Conservation (phyloP, 2,329 filamentous ascomycete species). For the Alternaria consortialis region DNA sequence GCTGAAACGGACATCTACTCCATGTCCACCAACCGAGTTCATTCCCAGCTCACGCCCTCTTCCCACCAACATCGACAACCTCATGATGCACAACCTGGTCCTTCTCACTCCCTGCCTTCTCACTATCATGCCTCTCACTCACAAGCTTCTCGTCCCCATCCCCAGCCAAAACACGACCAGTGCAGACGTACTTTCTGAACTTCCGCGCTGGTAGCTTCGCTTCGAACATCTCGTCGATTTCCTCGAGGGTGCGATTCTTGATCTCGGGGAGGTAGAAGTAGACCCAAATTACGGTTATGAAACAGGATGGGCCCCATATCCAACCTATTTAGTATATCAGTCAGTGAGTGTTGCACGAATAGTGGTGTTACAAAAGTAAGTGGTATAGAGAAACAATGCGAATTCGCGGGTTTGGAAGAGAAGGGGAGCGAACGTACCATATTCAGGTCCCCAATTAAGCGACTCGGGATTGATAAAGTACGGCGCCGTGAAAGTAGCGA, state of each 20-base stretch:
- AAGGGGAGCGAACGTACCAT: constrained; percentile 39
- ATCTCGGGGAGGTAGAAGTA: constrained; percentile 47
- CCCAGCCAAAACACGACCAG: constrained; percentile 26
- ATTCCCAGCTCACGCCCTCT: constrained; percentile 3
- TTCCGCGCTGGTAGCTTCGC: constrained; percentile 39
- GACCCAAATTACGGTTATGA: constrained; percentile 46
- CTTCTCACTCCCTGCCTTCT: constrained; percentile 26
- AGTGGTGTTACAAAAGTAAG: neutral
- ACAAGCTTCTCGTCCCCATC: constrained; percentile 17
- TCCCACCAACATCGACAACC: constrained; percentile 13
- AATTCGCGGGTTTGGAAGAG: too few relatives aligned
- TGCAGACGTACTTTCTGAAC: constrained; percentile 45
- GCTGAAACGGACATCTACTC: neutral
- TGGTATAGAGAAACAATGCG: too few relatives aligned
- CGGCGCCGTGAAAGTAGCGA: constrained; percentile 65
- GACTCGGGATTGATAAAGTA: constrained; percentile 67
- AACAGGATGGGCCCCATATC: constrained; percentile 51
- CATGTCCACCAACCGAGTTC: neutral
- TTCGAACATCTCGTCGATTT: constrained; percentile 49
- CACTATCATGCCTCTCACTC: constrained; percentile 10
- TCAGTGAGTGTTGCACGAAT: too few relatives aligned
- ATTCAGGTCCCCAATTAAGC: constrained; percentile 67
- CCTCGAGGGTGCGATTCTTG: constrained; percentile 52
- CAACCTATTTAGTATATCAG: constrained; percentile 27
- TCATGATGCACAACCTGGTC: constrained; percentile 21